These are phyloP conservation scores for Cenchrus fungigraminus DNA, from an alignment of 176 grass and related monocot species.

Conservation along the genomic window DNA sequence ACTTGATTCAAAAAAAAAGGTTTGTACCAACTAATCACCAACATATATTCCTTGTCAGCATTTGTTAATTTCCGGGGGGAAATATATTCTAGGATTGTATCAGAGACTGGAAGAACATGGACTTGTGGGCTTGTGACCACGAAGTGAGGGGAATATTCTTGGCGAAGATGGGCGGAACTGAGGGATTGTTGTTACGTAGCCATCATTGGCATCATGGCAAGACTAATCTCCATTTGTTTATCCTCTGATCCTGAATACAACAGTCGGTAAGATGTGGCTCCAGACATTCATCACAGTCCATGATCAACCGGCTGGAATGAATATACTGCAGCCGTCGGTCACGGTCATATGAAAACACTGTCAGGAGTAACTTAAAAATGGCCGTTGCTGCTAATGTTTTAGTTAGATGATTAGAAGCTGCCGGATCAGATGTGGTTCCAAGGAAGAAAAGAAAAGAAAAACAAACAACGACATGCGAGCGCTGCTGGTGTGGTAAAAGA, in stretches of 20 bases:
- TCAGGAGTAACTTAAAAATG: not conserved
- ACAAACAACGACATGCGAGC: not conserved
- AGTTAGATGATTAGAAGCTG: too few relatives aligned
- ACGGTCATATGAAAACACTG: constrained; percentile 6
- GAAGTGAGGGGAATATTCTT: constrained; percentile 35
- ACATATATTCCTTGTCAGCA: constrained; percentile 5
- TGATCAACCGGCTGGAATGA: not conserved
- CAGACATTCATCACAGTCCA: not conserved
- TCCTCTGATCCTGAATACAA: not conserved
- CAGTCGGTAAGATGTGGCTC: constrained; percentile 5
- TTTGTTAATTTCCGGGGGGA: not conserved
- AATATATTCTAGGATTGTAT: not conserved
- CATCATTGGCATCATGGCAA: constrained; percentile 31
- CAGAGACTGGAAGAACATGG: constrained; percentile 23
- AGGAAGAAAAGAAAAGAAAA: not conserved
- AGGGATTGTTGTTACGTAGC: not conserved
- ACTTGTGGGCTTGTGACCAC: not conserved
- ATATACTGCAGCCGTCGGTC: not conserved
- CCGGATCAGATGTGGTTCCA: not conserved
- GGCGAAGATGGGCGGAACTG: constrained; percentile 16
- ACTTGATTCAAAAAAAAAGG: too few relatives aligned
- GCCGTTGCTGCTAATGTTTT: not conserved
- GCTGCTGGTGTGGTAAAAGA: not conserved
- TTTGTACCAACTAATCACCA: not conserved
- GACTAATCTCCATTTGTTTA: constrained; percentile 30